Evolutionary conservation across 495 filamentous ascomycete genomes (phyloP), one percentile per base, ranked within the genome.

Genomic region (Venustampulla echinocandica): DNA sequence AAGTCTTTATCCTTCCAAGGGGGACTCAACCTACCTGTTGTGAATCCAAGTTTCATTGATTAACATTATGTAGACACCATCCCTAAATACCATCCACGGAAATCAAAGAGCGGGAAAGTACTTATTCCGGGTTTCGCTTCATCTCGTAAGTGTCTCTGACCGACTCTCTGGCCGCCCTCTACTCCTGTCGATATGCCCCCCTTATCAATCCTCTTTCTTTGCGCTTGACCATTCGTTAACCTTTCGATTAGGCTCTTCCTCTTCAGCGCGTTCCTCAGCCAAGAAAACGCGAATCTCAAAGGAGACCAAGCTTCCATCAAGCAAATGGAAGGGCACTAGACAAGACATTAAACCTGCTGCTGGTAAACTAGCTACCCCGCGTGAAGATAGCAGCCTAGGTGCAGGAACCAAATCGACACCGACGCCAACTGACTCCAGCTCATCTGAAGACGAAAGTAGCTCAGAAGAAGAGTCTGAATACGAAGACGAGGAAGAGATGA

Each of bases 381-480:
- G 47, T 40, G 50, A 54, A 22, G 44, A 52, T 24, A 36, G 44
- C 4, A 49, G 36, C 10, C 22, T 38, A 37, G 65, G 33, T 35
- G 64, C 61, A 66, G 38, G 62, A 62, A 44, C 61, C 58, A 22
- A 59, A 62, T 10, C 62, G 61, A 46, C 61, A 55, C 37, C 63
- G 59, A 44, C 58, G 49, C 47, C 61, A 46, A 44, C 46, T 0
- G 56, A 54, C n/a, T 37, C 52, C 36, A 59, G 52, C 23, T 59
- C 56, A 10, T 48, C 49, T 10, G 55, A 58, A 23, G 56, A 58
- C 10, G 52, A 59, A 22, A 41, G 22, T 3, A 49, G 38, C 27
- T 54, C 50, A 11, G 50, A 54, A 11, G 56, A 57, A 32, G 52
- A 59, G n/a, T 55, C 52, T 28, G 49, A 53, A 7, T 48, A 48